Percentiles rank a stretch among this genome's conserved stretches.
These are phyloP conservation scores for Cynanchum wilfordii DNA, from an alignment of 257 asterid genomes.

Conservation along the genomic window DNA sequence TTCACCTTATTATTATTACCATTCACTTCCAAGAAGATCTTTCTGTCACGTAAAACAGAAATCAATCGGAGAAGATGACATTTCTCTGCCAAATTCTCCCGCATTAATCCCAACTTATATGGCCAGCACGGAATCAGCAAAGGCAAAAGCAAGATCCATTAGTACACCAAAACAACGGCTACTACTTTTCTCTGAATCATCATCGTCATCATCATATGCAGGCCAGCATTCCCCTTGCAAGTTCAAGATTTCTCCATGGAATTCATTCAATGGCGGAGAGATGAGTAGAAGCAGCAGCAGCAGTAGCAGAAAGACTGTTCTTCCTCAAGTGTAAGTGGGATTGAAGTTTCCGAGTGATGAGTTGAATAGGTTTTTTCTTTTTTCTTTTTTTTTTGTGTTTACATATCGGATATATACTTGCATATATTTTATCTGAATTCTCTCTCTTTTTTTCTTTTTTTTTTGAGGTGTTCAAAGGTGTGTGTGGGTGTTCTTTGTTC, in stretches of 20 bases:
- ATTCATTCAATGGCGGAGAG: slow-evolving; percentile 36
- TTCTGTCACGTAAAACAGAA: slow-evolving; percentile 50
- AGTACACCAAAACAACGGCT: slow-evolving; percentile 79
- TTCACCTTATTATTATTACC: slow-evolving; percentile 27
- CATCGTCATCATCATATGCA: slow-evolving; percentile 23
- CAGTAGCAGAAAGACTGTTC: slow-evolving; percentile 22
- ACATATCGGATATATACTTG: not conserved
- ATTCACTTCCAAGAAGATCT: slow-evolving; percentile 62
- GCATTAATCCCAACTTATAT: slow-evolving; percentile 55
- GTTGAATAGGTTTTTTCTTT: too few relatives aligned
- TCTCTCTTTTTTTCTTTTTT: not conserved
- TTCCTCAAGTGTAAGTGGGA: slow-evolving; percentile 20
- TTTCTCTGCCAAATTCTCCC: slow-evolving; percentile 57
- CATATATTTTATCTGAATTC: not conserved
- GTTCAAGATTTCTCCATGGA: slow-evolving; percentile 49
- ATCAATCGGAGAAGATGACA: slow-evolving; percentile 51
- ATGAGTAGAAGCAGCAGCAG: slow-evolving; percentile 29
- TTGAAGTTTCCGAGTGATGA: not conserved
- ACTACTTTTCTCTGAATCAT: slow-evolving; percentile 36
- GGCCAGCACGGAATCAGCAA: slow-evolving; percentile 83
- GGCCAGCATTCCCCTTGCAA: slow-evolving; percentile 58
- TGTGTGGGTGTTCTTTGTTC: not conserved
- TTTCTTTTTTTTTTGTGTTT: too few relatives aligned
- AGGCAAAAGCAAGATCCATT: slow-evolving; percentile 67
- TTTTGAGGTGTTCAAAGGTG: not conserved